Evolutionary conservation across 2,329 filamentous ascomycete species (phyloP), one percentile per base, ranked within the genome.

Genomic region (Onygena corvina): DNA sequence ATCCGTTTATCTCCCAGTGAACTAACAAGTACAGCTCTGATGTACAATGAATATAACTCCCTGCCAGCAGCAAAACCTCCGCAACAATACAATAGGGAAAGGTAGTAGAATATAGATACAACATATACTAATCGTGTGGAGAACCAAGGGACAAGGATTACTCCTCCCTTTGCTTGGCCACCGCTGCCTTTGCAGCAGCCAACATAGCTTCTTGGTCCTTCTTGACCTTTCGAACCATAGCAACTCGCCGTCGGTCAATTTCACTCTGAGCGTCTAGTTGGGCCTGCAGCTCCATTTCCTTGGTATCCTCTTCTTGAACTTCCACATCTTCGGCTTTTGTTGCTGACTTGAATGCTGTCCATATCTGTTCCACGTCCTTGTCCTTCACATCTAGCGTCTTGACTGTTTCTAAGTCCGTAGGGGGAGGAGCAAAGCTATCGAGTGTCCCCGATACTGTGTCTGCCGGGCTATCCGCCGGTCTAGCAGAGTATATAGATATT

Each of bases 241-340:
- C 58, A 44, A 70, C 63, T 18, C 64, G 60, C 52, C 60, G 52
- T 27, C 66, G 60, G 57, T 72, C 70, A 48, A 60, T 55, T n/a
- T 64, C 62, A 34, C 65, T 60, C 55, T 63, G 59, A 38, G 58
- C 57, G 16, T 58, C 56, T 56, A 68, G 60, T 51, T 61, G 58
- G 21, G 63, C 61, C 46, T 67, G 56, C 51, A 64, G 60, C 50
- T 64, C 56, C 50, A 66, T 48, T 49, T 70, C 60, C 11, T 58
- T 58, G 51, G 60, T 50, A 53, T 72, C 68, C 47, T 63, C 61
- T 9, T 60, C 48, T 8, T 57, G 59, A 16, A 64, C 53, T 14
- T 59, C 47, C 7, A 70, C 58, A 18, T 65, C 62, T 96, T 63
- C 54, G 12, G 67, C 69, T 3, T 62, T 64, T 4, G 70, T 72